A percentile compares a stretch with the other conserved stretches of the same genome.
These are phyloP conservation scores for Talaromyces trachyspermus DNA, from an alignment of 495 filamentous ascomycete genomes.

Conservation along the genomic window DNA sequence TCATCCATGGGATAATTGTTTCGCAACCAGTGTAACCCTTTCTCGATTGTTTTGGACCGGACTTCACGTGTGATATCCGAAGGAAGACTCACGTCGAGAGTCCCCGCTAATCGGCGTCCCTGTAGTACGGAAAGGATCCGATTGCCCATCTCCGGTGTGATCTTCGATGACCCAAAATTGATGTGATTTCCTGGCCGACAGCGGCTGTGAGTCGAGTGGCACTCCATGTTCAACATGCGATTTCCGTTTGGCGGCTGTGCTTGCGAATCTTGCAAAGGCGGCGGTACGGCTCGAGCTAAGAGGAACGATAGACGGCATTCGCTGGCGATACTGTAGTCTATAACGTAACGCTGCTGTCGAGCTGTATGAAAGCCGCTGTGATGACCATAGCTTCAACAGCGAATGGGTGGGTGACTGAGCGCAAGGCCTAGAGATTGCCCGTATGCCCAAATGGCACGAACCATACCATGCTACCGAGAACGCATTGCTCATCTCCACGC, in stretches of 20 bases:
- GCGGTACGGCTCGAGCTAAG: conserved; percentile 8
- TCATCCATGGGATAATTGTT: conserved; percentile 66
- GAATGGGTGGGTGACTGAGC: neutral
- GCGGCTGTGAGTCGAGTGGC: conserved; percentile 16
- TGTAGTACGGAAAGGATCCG: conserved; percentile 62
- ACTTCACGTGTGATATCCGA: conserved; percentile 35
- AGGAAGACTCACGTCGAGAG: conserved; percentile 50
- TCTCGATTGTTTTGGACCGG: conserved; percentile 26
- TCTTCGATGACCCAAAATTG: conserved; percentile 52
- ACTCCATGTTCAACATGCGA: conserved; percentile 4
- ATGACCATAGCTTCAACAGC: neutral
- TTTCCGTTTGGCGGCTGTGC: neutral
- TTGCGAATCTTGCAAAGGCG: conserved; percentile 2
- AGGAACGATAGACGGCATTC: conserved; percentile 11
- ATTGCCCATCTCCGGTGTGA: conserved; percentile 50
- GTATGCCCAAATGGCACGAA: conserved; percentile 33
- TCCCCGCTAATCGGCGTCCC: conserved; percentile 65
- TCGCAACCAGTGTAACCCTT: conserved; percentile 63
- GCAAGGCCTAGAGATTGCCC: conserved; percentile 20
- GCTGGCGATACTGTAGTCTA: conserved; percentile 18
- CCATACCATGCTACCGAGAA: conserved; percentile 38
- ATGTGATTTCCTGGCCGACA: conserved; percentile 48
- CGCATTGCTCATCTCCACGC: conserved; percentile 41
- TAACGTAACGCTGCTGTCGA: neutral
- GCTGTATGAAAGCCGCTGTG: conserved; percentile 2